Evolutionary conservation across 2,329 filamentous ascomycete species (phyloP), one percentile per base, ranked within the genome.

Genomic region (Bipolaris sorokiniana): DNA sequence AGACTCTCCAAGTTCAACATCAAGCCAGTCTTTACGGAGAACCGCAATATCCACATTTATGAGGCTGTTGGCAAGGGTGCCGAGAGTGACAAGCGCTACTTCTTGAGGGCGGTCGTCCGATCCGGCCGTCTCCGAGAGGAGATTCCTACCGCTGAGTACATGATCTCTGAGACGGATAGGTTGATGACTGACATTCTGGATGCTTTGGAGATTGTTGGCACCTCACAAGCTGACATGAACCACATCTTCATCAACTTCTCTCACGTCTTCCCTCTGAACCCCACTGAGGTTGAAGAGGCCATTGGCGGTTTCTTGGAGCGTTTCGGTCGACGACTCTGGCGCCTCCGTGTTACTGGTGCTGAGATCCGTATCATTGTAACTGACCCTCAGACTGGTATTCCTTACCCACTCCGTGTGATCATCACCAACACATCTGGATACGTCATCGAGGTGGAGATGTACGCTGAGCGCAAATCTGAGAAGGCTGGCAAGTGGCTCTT

Each of bases 161-260:
- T 99, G 76, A 96, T 97, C 69, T 97, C 93, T 0, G 95, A 99
- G 82, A 93, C 94, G 37, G 94, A 99, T 74, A 89, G 95, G 63
- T 84, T 98, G 69, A 93, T 99, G 86, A 98, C 92, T 76, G 95
- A 99, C 75, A 98, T 99, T 72, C 87, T 98, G 50, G 95, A 99
- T 75, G 95, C 95, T 42, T 84, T 99, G 56, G 95, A 99, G 84
- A 97, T 99, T 70, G 96, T 97, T 74, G 95, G 95, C 74, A 97
- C 97, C 84, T 98, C 97, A 83, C 96, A 96, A 82, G 97, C 95
- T 49, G 95, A 99, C 83, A 85, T 99, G 75, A 99, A 99, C 84
- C 95, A 99, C 82, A 95, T 99, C 84, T 99, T 99, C 83, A 95
- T 99, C 84, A 98, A 99, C 86, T 99, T 99, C 82, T 95, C 92